Percentiles rank a stretch among this genome's conserved stretches.
These are phyloP conservation scores for Venturia asperata DNA, from an alignment of 2,329 filamentous ascomycete genomes.

Conservation along the genomic window DNA sequence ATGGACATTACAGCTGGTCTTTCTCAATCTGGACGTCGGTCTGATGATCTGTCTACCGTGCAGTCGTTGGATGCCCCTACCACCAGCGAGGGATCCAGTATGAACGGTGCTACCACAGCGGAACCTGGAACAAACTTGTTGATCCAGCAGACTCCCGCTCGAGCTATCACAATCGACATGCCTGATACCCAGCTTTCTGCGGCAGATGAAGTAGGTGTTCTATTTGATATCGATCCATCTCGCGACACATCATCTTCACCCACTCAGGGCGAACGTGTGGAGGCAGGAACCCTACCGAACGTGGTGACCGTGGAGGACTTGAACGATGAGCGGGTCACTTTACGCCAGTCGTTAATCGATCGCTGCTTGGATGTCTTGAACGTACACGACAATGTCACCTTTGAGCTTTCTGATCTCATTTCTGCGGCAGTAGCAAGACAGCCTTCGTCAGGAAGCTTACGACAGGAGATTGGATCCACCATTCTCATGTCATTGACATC, in stretches of 20 bases:
- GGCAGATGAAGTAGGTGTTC: not conserved
- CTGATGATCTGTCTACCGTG: not conserved
- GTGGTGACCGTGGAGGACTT: slow-evolving; percentile 67
- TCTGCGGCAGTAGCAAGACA: slow-evolving; percentile 59
- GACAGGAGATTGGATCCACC: slow-evolving; percentile 72
- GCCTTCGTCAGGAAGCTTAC: slow-evolving; percentile 50
- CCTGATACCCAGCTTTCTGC: not conserved
- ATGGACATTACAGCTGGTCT: not conserved
- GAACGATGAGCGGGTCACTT: slow-evolving; percentile 63
- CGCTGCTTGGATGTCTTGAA: slow-evolving; percentile 85
- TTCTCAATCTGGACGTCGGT: not conserved
- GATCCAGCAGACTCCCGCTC: not conserved
- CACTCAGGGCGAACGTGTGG: slow-evolving; percentile 8
- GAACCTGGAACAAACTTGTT: not conserved
- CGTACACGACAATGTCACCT: slow-evolving; percentile 78
- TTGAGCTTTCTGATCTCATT: slow-evolving; percentile 85
- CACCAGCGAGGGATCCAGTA: not conserved
- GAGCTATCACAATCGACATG: not conserved
- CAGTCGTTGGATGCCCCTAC: not conserved
- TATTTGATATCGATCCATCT: slow-evolving; percentile 6
- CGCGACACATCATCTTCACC: slow-evolving; percentile 9
- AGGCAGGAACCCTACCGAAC: slow-evolving; percentile 30
- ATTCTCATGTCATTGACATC: slow-evolving; percentile 76
- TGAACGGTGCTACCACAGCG: not conserved
- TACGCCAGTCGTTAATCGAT: slow-evolving; percentile 75